A percentile compares a stretch with the other conserved stretches of the same genome.
Conservation (phyloP, 2,329 filamentous ascomycete genomes). For the Myriosclerotinia scirpicola region DNA sequence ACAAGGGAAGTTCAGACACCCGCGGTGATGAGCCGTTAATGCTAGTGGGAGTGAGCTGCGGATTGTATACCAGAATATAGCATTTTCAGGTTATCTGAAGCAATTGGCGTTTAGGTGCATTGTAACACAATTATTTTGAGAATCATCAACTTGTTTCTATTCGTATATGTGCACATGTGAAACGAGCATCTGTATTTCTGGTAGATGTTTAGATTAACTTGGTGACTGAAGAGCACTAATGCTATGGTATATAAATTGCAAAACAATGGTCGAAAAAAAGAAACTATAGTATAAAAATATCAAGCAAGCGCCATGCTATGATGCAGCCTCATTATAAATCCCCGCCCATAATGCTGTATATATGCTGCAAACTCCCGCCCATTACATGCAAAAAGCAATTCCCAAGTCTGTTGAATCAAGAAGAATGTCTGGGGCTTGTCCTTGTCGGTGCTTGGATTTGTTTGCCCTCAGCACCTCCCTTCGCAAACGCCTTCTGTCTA, state of each 20-base stretch:
- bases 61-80: conserved; percentile 20
- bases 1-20: conserved; percentile 58
- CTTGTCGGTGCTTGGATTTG: conserved; percentile 31
- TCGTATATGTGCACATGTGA: neutral
- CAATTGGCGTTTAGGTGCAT: conserved; percentile 8
- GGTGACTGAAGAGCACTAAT: conserved; percentile 23
- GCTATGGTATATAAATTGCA: conserved; percentile 24
- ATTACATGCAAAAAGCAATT: conserved; percentile 20
- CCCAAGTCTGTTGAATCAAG: conserved; percentile 19
- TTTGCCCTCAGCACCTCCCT: conserved; percentile 28
- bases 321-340: conserved; percentile 25
- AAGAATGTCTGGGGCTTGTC: conserved; percentile 37
- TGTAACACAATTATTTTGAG: conserved; percentile 9
- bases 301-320: conserved; percentile 27
- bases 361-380: conserved; percentile 27
- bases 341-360: conserved; percentile 11
- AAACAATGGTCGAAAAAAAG: neutral
- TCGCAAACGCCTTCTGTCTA: conserved; percentile 56
- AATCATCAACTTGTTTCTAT: neutral
- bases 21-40: conserved; percentile 31
- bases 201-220: conserved; percentile 4
- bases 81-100: conserved; percentile 15
- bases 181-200: neutral
- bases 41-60: neutral
- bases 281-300: conserved; percentile 2